A percentile compares a stretch with the other conserved stretches of the same genome.
These are phyloP conservation scores for Selenicereus undatus DNA, from an alignment of 148 eudicot species.

Conservation along the genomic window DNA sequence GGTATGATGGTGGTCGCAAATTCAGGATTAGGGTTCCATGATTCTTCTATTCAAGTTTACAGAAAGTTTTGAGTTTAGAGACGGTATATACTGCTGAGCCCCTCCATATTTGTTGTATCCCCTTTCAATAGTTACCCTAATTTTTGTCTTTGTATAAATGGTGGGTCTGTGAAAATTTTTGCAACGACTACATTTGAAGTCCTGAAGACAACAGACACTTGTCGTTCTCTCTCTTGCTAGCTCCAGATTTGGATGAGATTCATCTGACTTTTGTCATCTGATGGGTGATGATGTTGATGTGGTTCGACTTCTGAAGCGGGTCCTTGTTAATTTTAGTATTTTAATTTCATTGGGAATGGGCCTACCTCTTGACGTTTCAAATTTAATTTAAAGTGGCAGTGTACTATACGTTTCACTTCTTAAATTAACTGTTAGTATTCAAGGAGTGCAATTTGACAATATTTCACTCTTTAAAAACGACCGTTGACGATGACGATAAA, in stretches of 20 bases:
- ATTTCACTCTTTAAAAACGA: too few species aligned
- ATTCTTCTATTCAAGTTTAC: constrained; percentile 18
- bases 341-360: too few species aligned
- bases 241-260: not conserved
- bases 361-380: too few species aligned
- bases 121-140: constrained; percentile 2
- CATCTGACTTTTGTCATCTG: not conserved
- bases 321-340: not conserved
- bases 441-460: not conserved
- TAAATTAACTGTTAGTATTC: too few species aligned
- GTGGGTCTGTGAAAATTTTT: not conserved
- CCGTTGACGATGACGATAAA: not conserved
- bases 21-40: constrained; percentile 10
- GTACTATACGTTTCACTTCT: too few species aligned
- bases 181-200: not conserved
- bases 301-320: not conserved
- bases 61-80: constrained; percentile 20
- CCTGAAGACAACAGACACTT: not conserved
- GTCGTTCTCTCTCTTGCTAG: not conserved
- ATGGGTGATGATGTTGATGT: not conserved
- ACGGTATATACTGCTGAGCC: not conserved
- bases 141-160: constrained; percentile 15
- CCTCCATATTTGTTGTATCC: constrained; percentile 21
- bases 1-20: constrained; percentile 10
- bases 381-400: not conserved